Evolutionary conservation across 495 filamentous ascomycete species (phyloP).

Genomic region (Aspergillus nidulans): DNA sequence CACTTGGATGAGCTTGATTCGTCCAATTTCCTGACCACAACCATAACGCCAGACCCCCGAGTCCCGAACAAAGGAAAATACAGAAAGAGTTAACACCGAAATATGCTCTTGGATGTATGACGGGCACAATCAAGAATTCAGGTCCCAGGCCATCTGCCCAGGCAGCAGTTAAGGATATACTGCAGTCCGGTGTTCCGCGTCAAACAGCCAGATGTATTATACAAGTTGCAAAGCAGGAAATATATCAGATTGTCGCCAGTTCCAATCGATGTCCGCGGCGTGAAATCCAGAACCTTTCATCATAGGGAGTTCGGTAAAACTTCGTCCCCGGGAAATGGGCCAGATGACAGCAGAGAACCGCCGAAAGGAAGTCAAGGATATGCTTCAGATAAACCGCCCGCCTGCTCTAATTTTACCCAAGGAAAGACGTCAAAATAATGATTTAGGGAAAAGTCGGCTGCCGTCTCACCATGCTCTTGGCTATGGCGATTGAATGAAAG

Average conservation of each 20-base stretch:
- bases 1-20: neutral
- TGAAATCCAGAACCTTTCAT: neutral
- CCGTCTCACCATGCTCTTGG: neutral
- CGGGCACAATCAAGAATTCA: neutral
- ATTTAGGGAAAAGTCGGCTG: neutral
- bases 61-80: constrained; percentile 12
- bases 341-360: constrained; percentile 10
- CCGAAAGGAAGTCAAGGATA: constrained; percentile 4
- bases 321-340: too few species aligned
- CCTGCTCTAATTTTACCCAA: constrained; percentile 13
- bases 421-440: constrained; percentile 13
- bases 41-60: constrained; percentile 5
- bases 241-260: neutral
- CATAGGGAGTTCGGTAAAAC: too few species aligned
- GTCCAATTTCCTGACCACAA: constrained; percentile 12
- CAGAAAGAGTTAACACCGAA: constrained; percentile 14
- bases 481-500: constrained; percentile 30
- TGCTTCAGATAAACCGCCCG: constrained; percentile 9
- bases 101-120: constrained; percentile 2
- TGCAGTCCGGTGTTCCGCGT: constrained; percentile 5
- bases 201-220: constrained; percentile 12
- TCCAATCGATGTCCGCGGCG: constrained; percentile 2
- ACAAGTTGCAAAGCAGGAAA: neutral
- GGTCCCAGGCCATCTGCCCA: neutral
- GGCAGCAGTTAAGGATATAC: neutral